Conservation (phyloP, 768 basidiomycete species). For the Tricholoma furcatifolium region DNA sequence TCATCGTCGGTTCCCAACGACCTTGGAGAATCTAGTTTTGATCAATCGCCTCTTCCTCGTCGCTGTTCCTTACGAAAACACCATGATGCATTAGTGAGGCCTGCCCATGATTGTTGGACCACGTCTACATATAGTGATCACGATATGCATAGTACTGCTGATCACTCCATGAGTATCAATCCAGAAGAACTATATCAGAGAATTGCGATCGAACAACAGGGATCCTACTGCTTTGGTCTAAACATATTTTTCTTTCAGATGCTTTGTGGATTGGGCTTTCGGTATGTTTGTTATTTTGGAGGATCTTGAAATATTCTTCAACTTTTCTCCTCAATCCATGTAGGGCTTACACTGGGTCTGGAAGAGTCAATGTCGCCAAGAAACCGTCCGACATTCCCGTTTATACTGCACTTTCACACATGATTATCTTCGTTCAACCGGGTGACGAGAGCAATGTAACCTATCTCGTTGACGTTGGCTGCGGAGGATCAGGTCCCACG, state of each 20-base stretch:
- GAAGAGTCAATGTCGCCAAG: constrained; percentile 6
- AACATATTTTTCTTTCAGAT: constrained; percentile 11
- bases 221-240: constrained; percentile 12
- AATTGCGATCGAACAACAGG: constrained; percentile 10
- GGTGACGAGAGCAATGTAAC: constrained; percentile 12
- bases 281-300: constrained; percentile 2
- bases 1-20: constrained; percentile 13
- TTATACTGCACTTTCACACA: constrained; percentile 8
- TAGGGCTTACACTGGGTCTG: constrained; percentile 13
- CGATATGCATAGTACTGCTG: constrained; percentile 6
- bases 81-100: constrained; percentile 15
- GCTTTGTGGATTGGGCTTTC: constrained; percentile 14
- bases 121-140: background rate
- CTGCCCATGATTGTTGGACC: background rate
- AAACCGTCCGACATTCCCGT: constrained; percentile 3
- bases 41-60: constrained; percentile 13
- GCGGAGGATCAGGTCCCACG: constrained; percentile 11
- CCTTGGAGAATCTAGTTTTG: constrained; percentile 10
- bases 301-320: background rate
- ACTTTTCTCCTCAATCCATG: background rate
- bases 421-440: constrained; percentile 15
- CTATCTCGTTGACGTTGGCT: constrained; percentile 14
- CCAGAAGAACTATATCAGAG: constrained; percentile 6
- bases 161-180: constrained; percentile 11
- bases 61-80: constrained; percentile 15